Conservation (phyloP, 2,329 filamentous ascomycete species). For the Byssothecium circinans region DNA sequence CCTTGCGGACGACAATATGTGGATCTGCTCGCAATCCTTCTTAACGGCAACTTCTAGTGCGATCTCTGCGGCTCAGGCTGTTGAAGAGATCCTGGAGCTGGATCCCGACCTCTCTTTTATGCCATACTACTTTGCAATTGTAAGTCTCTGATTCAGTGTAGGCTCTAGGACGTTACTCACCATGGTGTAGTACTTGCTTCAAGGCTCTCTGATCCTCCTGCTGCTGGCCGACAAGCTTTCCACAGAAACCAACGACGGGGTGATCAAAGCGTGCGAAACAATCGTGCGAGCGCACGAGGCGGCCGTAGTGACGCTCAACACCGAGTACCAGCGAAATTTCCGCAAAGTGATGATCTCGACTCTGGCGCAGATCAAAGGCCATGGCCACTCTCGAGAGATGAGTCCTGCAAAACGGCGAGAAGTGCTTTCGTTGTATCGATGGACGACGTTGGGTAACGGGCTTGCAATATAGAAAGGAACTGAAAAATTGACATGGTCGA, state of each 20-base stretch:
- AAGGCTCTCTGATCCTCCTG: conserved; percentile 83
- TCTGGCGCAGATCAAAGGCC: conserved; percentile 42
- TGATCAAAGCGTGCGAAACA: conserved; percentile 87
- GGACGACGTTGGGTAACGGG: conserved; percentile 48
- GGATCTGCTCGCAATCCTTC: conserved; percentile 89
- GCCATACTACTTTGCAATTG: conserved; percentile 93
- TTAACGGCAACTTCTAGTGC: conserved; percentile 85
- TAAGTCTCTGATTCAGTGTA: conserved; percentile 36
- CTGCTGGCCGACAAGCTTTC: conserved; percentile 89
- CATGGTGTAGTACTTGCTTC: conserved; percentile 66
- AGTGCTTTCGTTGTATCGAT: conserved; percentile 56
- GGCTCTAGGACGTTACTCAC: conserved; percentile 10
- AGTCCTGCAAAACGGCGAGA: conserved; percentile 48
- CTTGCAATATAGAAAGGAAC: conserved; percentile 8
- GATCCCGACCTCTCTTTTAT: conserved; percentile 92
- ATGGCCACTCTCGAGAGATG: conserved; percentile 41
- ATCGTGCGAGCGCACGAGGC: conserved; percentile 92
- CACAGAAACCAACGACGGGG: conserved; percentile 77
- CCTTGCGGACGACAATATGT: conserved; percentile 86
- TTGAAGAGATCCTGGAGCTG: conserved; percentile 81
- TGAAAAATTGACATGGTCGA: background rate
- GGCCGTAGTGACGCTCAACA: conserved; percentile 93
- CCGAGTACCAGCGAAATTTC: conserved; percentile 78
- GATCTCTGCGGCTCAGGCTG: conserved; percentile 84
- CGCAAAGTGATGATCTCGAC: conserved; percentile 55